A percentile compares a stretch with the other conserved stretches of the same genome.
Conservation (phyloP, 768 basidiomycete species). For the Termitomyces sp. region DNA sequence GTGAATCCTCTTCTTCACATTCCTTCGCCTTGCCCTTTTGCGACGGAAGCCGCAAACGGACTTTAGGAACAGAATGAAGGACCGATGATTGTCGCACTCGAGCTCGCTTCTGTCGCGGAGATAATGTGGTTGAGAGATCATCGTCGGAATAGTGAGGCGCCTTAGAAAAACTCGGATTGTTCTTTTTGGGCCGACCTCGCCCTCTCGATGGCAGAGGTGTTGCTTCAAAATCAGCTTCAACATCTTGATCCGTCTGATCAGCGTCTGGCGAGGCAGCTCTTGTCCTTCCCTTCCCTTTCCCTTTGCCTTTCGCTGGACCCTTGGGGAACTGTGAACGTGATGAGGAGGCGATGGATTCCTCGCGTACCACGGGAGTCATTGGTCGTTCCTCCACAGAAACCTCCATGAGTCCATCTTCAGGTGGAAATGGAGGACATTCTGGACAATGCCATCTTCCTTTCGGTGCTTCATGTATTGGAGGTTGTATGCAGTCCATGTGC, state of each 20-base stretch:
- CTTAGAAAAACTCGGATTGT: constrained; percentile 14
- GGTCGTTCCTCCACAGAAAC: constrained; percentile 6
- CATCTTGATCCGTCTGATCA: constrained; percentile 25
- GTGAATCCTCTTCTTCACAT: constrained; percentile 53
- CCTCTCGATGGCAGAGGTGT: constrained; percentile 15
- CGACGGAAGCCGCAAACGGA: constrained; percentile 42
- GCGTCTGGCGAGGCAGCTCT: constrained; percentile 30
- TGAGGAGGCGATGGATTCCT: constrained; percentile 38
- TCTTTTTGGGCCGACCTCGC: constrained; percentile 20
- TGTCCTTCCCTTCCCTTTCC: constrained; percentile 24
- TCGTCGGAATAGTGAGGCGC: constrained; percentile 18
- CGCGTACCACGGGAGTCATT: constrained; percentile 17
- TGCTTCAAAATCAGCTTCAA: constrained; percentile 19
- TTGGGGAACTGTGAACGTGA: constrained; percentile 20
- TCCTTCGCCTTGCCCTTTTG: constrained; percentile 67
- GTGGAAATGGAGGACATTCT: constrained; percentile 37
- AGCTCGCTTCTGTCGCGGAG: constrained; percentile 36
- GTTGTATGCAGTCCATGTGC: constrained; percentile 77
- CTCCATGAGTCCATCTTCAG: constrained; percentile 11
- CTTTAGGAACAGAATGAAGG: constrained; percentile 23
- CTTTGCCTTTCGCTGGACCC: constrained; percentile 14
- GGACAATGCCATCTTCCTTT: constrained; percentile 79
- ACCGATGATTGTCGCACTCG: constrained; percentile 32
- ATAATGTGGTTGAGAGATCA: constrained; percentile 12
- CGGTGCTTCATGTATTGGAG: constrained; percentile 66